These are phyloP conservation scores for Phytophthora capsici DNA, from an alignment of 352 stramenopile species.

Conservation along the genomic window DNA sequence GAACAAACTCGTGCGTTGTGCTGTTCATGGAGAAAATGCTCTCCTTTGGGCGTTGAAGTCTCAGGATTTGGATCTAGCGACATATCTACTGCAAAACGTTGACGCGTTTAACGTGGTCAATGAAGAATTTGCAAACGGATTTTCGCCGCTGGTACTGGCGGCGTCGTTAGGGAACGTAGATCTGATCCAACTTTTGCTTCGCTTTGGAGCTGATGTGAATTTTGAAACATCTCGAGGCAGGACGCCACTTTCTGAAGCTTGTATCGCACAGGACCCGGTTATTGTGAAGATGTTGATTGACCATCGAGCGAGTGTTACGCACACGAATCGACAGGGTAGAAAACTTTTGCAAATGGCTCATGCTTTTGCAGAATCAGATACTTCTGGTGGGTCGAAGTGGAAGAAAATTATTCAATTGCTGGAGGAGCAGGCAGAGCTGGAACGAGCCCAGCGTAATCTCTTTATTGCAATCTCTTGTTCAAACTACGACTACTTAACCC, in stretches of 20 bases:
- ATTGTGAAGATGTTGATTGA: slow-evolving; percentile 72
- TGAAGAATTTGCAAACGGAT: slow-evolving; percentile 73
- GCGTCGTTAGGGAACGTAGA: slow-evolving; percentile 52
- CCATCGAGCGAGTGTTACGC: slow-evolving; percentile 59
- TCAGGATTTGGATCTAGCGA: slow-evolving; percentile 64
- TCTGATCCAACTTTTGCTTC: slow-evolving; percentile 61
- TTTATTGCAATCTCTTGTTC: slow-evolving; percentile 77
- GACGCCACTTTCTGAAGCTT: slow-evolving; percentile 70
- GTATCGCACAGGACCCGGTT: slow-evolving; percentile 45
- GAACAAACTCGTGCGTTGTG: slow-evolving; percentile 52
- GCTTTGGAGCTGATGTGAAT: slow-evolving; percentile 77
- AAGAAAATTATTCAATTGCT: slow-evolving; percentile 50
- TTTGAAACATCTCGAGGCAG: slow-evolving; percentile 68
- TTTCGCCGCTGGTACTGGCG: slow-evolving; percentile 62
- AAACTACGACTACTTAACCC: slow-evolving; percentile 64
- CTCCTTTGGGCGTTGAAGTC: slow-evolving; percentile 71
- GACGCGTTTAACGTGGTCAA: slow-evolving; percentile 44
- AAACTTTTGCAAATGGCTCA: slow-evolving; percentile 52
- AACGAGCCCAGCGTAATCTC: slow-evolving; percentile 58
- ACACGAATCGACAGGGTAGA: slow-evolving; percentile 69
- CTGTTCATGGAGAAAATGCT: slow-evolving; percentile 55
- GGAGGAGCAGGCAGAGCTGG: slow-evolving; percentile 49
- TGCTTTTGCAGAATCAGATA: slow-evolving; percentile 21
- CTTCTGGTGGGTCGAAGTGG: slow-evolving; percentile 23
- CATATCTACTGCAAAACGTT: slow-evolving; percentile 66